Percentiles rank a stretch among this genome's conserved stretches.
Conservation (phyloP, 1,139 yeast genomes). For the Debaryomyces udenii region DNA sequence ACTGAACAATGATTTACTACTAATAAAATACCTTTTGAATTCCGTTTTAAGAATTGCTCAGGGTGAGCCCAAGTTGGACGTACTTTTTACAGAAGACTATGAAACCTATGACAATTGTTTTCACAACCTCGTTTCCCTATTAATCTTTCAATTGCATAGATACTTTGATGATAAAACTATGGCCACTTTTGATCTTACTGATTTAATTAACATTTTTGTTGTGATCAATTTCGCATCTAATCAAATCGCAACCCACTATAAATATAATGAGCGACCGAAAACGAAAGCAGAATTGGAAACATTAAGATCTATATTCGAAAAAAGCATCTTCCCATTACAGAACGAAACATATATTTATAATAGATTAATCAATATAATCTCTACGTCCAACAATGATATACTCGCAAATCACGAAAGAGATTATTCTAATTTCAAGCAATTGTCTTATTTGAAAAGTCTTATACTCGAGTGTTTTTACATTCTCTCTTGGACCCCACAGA, state of each 20-base stretch:
- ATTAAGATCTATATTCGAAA: slow-evolving; percentile 10
- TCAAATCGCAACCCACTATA: slow-evolving; percentile 11
- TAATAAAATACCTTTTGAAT: slow-evolving; percentile 22
- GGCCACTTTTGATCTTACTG: slow-evolving; percentile 15
- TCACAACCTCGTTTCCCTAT: slow-evolving; percentile 12
- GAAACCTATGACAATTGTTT: slow-evolving; percentile 11
- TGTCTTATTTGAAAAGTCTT: slow-evolving; percentile 19
- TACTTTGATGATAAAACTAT: slow-evolving; percentile 3
- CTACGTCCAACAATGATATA: slow-evolving; percentile 7
- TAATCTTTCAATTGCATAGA: slow-evolving; percentile 13
- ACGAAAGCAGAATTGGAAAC: slow-evolving; percentile 6
- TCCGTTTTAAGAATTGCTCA: slow-evolving; percentile 22
- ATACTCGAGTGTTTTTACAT: slow-evolving; percentile 23
- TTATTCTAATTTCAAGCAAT: background rate
- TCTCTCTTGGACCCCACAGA: slow-evolving; percentile 17
- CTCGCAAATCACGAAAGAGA: background rate
- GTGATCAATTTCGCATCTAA: slow-evolving; percentile 13
- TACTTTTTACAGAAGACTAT: background rate
- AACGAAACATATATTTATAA: slow-evolving; percentile 15
- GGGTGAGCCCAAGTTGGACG: slow-evolving; percentile 6
- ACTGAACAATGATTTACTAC: slow-evolving; percentile 9
- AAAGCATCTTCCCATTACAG: slow-evolving; percentile 16
- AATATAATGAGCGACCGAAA: slow-evolving; percentile 1
- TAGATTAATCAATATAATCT: slow-evolving; percentile 17
- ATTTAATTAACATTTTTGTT: slow-evolving; percentile 16